Evolutionary conservation across 75 land plant genomes (phyloP).

Genomic region (Pinus tabuliformis): DNA sequence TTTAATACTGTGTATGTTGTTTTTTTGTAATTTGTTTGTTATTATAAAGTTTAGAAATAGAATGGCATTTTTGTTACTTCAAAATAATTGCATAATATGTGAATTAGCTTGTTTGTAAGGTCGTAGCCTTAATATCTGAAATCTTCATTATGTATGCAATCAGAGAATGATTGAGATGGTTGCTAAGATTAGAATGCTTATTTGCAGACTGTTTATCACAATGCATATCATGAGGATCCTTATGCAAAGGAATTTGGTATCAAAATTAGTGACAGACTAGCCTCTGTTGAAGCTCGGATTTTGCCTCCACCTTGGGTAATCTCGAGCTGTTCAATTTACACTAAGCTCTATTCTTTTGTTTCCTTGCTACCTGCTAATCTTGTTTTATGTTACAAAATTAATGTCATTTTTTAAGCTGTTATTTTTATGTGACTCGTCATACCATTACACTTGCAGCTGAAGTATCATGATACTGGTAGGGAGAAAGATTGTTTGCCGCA

Average conservation of each 20-base stretch:
- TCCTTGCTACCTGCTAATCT: neutral
- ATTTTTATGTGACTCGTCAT: neutral
- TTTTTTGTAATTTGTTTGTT: too few species aligned
- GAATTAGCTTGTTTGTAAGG: too few species aligned
- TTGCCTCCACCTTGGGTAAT: conserved; percentile 89
- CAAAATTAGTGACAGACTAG: conserved; percentile 65
- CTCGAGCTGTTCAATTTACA: neutral
- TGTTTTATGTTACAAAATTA: neutral
- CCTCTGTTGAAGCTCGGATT: conserved; percentile 86
- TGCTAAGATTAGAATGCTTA: neutral
- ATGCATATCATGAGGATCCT: conserved; percentile 71
- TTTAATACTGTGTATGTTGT: too few species aligned
- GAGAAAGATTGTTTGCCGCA: conserved; percentile 84
- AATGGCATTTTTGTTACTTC: too few species aligned
- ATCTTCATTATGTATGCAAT: neutral
- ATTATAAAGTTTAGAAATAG: too few species aligned
- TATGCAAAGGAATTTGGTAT: conserved; percentile 95
- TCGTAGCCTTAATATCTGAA: too few species aligned
- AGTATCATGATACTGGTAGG: conserved; percentile 90
- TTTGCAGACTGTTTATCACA: conserved; percentile 77
- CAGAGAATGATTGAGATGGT: neutral
- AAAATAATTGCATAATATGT: too few species aligned
- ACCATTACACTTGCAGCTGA: conserved; percentile 46
- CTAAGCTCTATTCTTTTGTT: neutral
- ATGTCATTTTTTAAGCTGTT: neutral